A percentile compares a stretch with the other conserved stretches of the same genome.
Evolutionary conservation across 306 rosid species (phyloP).

Genomic region (Rubus parviflorus): DNA sequence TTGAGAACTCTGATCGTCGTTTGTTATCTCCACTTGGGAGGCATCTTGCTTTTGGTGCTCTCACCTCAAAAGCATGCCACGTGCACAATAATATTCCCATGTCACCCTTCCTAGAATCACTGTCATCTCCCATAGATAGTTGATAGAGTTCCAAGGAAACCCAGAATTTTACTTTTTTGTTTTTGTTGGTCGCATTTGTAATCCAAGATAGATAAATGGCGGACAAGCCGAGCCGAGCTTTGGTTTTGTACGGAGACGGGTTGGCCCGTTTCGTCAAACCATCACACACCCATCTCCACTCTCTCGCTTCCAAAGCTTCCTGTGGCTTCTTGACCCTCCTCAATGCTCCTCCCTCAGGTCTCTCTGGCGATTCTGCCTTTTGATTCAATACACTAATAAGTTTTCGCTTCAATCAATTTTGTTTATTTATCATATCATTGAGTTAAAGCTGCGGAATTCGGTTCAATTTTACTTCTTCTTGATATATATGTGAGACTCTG

Average conservation of each 20-base stretch:
- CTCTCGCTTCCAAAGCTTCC: conserved; percentile 61
- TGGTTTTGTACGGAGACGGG: conserved; percentile 74
- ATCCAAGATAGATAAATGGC: conserved; percentile 46
- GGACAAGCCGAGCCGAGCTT: conserved; percentile 81
- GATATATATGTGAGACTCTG: too few relatives aligned
- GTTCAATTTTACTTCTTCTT: neutral
- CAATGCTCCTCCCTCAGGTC: conserved; percentile 65
- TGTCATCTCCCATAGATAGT: neutral
- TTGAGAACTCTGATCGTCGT: neutral
- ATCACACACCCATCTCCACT: conserved; percentile 58
- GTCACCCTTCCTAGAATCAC: neutral
- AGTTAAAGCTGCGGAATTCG: neutral
- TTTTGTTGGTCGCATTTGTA: too few relatives aligned
- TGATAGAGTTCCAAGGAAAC: too few relatives aligned
- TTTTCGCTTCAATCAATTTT: neutral
- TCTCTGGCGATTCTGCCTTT: neutral
- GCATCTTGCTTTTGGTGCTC: neutral
- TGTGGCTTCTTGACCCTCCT: conserved; percentile 77
- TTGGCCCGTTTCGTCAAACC: conserved; percentile 53
- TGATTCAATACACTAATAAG: too few relatives aligned
- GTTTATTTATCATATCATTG: neutral
- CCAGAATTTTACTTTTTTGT: too few relatives aligned
- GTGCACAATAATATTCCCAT: neutral
- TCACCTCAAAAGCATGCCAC: neutral
- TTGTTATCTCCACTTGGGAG: neutral